Percentiles rank a stretch among this genome's conserved stretches.
phyloP scores from a whole-genome alignment of 1,284 basidiomycete genomes.

The Papiliotrema terrestris region DNA sequence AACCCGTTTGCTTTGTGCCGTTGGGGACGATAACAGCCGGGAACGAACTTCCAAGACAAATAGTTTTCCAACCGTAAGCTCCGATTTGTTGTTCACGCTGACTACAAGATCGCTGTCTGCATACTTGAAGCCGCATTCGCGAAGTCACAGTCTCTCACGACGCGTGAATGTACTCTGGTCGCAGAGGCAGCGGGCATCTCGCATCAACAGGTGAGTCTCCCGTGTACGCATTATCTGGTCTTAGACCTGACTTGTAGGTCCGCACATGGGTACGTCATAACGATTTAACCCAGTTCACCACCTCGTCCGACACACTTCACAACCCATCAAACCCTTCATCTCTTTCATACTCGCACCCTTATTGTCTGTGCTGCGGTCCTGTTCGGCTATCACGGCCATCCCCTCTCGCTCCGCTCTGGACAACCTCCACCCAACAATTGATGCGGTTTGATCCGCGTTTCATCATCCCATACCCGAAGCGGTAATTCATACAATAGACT shows the following conservation, averaged over 20 bases:
- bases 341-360: constrained; percentile 1
- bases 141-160: constrained; percentile 13
- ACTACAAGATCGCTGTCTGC: constrained; percentile 10
- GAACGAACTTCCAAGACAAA: no score
- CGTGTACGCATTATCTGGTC: not conserved
- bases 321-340: not conserved
- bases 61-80: no score
- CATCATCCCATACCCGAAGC: not conserved
- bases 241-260: constrained; percentile 16
- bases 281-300: not conserved
- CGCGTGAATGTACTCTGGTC: constrained; percentile 21
- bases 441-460: not conserved
- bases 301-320: no score
- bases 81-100: no score
- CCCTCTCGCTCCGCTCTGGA: not conserved
- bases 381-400: no score
- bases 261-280: constrained; percentile 43
- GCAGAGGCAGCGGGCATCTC: constrained; percentile 25
- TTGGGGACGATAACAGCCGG: no score
- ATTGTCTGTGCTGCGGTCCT: not conserved
- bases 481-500: not conserved
- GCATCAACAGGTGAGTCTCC: constrained; percentile 26
- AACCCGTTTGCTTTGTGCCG: no score
- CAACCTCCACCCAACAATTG: not conserved
- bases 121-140: constrained; percentile 23